A percentile compares a stretch with the other conserved stretches of the same genome.
phyloP scores from a whole-genome alignment of 2,329 filamentous ascomycete genomes.

The Arthrobotrys sphaeroides region DNA sequence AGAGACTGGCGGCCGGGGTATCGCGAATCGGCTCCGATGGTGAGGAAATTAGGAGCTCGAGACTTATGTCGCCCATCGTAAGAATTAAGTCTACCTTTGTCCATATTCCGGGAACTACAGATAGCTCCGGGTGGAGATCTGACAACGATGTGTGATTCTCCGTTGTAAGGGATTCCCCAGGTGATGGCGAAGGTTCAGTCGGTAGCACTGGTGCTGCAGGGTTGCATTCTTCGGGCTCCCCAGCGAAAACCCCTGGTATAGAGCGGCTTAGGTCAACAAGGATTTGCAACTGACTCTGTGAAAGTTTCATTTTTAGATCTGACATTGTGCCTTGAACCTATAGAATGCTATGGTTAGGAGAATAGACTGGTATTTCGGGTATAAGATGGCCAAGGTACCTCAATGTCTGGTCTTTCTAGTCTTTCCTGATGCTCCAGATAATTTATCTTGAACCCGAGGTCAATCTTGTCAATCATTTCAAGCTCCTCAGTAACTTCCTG shows the following conservation, averaged over 20 bases:
- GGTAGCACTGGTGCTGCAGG: conserved; percentile 73
- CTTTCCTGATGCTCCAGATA: conserved; percentile 86
- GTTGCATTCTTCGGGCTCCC: conserved; percentile 76
- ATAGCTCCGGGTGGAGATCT: conserved; percentile 75
- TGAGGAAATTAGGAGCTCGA: conserved; percentile 83
- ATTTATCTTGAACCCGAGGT: conserved; percentile 89
- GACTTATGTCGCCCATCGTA: conserved; percentile 82
- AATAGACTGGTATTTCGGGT: background rate
- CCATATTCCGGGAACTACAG: conserved; percentile 77
- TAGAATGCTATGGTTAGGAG: background rate
- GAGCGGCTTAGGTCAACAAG: conserved; percentile 86
- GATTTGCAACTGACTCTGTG: conserved; percentile 90
- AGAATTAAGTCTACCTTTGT: conserved; percentile 94
- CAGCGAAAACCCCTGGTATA: conserved; percentile 85
- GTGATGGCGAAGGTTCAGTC: conserved; percentile 24
- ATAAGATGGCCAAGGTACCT: conserved; percentile 61
- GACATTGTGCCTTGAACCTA: conserved; percentile 87
- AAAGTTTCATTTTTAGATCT: conserved; percentile 87
- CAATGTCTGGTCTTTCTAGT: conserved; percentile 83
- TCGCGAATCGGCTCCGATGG: conserved; percentile 81
- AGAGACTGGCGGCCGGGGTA: conserved; percentile 81
- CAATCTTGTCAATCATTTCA: conserved; percentile 96
- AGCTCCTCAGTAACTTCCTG: conserved; percentile 80
- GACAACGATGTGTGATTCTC: conserved; percentile 60
- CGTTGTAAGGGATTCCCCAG: conserved; percentile 56